These are phyloP conservation scores for Hippophae rhamnoides DNA, from an alignment of 306 rosid genomes.

Conservation along the genomic window DNA sequence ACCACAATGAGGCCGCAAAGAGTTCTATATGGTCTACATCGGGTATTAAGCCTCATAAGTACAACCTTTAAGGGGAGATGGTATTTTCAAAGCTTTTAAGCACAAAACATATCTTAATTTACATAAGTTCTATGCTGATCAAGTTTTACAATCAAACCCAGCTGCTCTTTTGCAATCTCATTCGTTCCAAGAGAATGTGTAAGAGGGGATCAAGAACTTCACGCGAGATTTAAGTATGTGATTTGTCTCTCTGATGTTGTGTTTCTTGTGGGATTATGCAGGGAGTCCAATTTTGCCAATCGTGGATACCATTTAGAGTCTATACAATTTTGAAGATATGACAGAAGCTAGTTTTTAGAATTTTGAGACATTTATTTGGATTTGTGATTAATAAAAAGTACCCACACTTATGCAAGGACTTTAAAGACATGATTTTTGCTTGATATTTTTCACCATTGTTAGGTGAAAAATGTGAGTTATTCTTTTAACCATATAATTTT, in stretches of 20 bases:
- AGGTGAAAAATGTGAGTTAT: no score
- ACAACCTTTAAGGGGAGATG: constrained; percentile 31
- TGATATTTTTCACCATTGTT: no score
- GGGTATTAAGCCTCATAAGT: constrained; percentile 25
- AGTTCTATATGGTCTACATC: constrained; percentile 55
- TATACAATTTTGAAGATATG: constrained; percentile 10
- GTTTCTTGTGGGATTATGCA: constrained; percentile 16
- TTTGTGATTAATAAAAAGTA: no score
- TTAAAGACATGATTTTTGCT: no score
- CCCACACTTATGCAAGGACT: no score
- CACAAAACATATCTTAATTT: constrained; percentile 24
- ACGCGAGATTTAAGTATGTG: not conserved
- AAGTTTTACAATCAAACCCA: constrained; percentile 45
- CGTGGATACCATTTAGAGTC: constrained; percentile 9
- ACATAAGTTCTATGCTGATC: constrained; percentile 24
- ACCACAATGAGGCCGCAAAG: constrained; percentile 50
- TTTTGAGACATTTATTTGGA: no score
- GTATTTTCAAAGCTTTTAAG: constrained; percentile 48
- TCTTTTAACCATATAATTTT: no score
- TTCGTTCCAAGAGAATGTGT: constrained; percentile 33
- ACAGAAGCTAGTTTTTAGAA: constrained; percentile 1
- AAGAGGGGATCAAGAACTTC: no score
- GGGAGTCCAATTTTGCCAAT: constrained; percentile 10
- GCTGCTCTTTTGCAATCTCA: constrained; percentile 50
- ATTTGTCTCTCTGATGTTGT: constrained; percentile 3